Conservation (phyloP, 2,329 filamentous ascomycete species). For the Raffaelea arxii region DNA sequence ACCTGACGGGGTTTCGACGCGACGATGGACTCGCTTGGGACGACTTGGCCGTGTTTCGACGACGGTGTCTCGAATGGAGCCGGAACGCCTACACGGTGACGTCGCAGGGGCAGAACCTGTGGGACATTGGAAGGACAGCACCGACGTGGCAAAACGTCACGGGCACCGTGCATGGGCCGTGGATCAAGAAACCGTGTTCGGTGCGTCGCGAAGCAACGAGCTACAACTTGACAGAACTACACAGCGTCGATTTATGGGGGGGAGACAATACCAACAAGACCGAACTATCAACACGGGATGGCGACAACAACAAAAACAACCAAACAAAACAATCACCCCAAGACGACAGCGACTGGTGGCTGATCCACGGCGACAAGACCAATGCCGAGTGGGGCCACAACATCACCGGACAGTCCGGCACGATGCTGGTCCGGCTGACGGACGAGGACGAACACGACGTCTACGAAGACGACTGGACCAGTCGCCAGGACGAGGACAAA, state of each 20-base stretch:
- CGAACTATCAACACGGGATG: background rate
- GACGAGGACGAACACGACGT: constrained; percentile 32
- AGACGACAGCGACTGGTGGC: background rate
- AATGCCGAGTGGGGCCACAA: constrained; percentile 61
- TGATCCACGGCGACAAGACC: background rate
- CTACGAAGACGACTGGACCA: constrained; percentile 25
- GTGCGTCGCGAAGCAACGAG: constrained; percentile 34
- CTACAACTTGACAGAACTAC: constrained; percentile 56
- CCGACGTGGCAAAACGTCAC: constrained; percentile 71
- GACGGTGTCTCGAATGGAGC: constrained; percentile 54
- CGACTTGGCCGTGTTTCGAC: constrained; percentile 55
- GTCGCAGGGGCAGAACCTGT: constrained; percentile 14
- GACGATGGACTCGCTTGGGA: constrained; percentile 73
- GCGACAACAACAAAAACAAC: background rate
- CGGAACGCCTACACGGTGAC: constrained; percentile 35
- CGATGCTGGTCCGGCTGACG: constrained; percentile 58
- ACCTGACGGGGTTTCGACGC: constrained; percentile 67
- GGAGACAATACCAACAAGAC: background rate
- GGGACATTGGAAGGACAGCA: constrained; percentile 19
- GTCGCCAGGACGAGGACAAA: background rate
- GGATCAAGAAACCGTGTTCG: constrained; percentile 50
- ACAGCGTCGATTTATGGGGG: constrained; percentile 54
- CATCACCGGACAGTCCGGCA: constrained; percentile 63
- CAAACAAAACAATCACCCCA: too few species aligned
- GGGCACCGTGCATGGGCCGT: constrained; percentile 66